phyloP scores from a whole-genome alignment of 2,329 filamentous ascomycete genomes.

The Cryoendolithus antarcticus region DNA sequence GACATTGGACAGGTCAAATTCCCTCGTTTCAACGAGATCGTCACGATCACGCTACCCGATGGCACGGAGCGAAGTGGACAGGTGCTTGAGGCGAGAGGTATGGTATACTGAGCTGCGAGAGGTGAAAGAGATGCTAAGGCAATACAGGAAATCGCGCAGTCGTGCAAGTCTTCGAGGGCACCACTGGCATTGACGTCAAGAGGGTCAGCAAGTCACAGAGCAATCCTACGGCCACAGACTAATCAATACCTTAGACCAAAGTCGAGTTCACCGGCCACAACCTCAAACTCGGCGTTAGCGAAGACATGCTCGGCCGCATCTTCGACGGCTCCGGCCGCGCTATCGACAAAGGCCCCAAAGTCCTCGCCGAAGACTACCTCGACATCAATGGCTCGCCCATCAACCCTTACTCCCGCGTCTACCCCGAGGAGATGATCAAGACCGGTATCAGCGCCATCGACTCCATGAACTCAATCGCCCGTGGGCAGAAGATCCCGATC shows the following conservation, averaged over 20 bases:
- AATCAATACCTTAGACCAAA: constrained; percentile 53
- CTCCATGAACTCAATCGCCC: constrained; percentile 84
- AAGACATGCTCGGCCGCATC: constrained; percentile 98
- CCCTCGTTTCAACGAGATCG: constrained; percentile 94
- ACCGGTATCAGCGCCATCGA: constrained; percentile 99
- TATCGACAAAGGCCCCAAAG: constrained; percentile 98
- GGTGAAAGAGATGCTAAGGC: constrained; percentile 5
- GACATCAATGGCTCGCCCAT: constrained; percentile 99
- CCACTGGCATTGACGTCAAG: constrained; percentile 94
- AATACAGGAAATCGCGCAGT: constrained; percentile 73
- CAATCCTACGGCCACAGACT: background rate
- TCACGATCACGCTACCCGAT: constrained; percentile 89
- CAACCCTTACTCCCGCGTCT: constrained; percentile 95
- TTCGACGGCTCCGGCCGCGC: constrained; percentile 96
- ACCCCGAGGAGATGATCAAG: constrained; percentile 99
- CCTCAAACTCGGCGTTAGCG: constrained; percentile 95
- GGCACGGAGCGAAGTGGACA: constrained; percentile 87
- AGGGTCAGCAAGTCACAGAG: constrained; percentile 42
- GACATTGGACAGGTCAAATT: constrained; percentile 68
- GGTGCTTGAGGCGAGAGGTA: constrained; percentile 94
- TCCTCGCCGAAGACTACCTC: constrained; percentile 92
- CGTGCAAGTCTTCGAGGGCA: constrained; percentile 98
- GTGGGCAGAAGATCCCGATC: constrained; percentile 98
- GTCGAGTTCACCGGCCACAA: constrained; percentile 96
- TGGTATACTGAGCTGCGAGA: constrained; percentile 9